A percentile compares a stretch with the other conserved stretches of the same genome.
Evolutionary conservation across 2,329 filamentous ascomycete species (phyloP).

Genomic region (Sporothrix pseudoabietina): DNA sequence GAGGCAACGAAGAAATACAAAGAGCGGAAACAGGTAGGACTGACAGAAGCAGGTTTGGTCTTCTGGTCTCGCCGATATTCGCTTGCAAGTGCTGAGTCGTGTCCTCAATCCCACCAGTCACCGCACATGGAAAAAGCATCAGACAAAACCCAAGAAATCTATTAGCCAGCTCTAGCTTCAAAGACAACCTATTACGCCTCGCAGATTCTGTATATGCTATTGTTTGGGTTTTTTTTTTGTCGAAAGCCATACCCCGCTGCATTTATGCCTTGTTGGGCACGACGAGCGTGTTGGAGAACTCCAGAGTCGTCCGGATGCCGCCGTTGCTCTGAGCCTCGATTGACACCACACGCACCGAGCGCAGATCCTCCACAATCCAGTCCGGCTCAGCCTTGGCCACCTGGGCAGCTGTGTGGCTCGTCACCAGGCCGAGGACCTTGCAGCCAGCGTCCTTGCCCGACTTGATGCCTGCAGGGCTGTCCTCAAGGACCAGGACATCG

Average conservation of each 20-base stretch:
- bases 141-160: background rate
- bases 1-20: too few relatives aligned
- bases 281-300: conserved; percentile 65
- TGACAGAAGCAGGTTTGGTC: too few relatives aligned
- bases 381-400: conserved; percentile 77
- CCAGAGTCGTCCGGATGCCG: conserved; percentile 50
- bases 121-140: background rate
- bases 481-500: conserved; percentile 75
- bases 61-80: too few relatives aligned
- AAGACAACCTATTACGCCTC: background rate
- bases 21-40: too few relatives aligned
- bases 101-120: background rate
- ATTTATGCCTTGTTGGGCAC: conserved; percentile 10
- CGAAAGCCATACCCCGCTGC: background rate
- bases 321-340: conserved; percentile 57
- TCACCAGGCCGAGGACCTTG: conserved; percentile 79
- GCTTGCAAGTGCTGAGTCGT: background rate
- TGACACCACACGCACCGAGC: conserved; percentile 67
- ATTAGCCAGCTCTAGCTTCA: background rate
- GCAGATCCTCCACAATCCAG: conserved; percentile 81
- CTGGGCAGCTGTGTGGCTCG: conserved; percentile 75
- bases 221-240: background rate
- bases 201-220: background rate
- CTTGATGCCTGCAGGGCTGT: conserved; percentile 81
- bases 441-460: conserved; percentile 86